These are phyloP conservation scores for Colletotrichum orchidophilum DNA, from an alignment of 2,329 filamentous ascomycete species.

Conservation along the genomic window DNA sequence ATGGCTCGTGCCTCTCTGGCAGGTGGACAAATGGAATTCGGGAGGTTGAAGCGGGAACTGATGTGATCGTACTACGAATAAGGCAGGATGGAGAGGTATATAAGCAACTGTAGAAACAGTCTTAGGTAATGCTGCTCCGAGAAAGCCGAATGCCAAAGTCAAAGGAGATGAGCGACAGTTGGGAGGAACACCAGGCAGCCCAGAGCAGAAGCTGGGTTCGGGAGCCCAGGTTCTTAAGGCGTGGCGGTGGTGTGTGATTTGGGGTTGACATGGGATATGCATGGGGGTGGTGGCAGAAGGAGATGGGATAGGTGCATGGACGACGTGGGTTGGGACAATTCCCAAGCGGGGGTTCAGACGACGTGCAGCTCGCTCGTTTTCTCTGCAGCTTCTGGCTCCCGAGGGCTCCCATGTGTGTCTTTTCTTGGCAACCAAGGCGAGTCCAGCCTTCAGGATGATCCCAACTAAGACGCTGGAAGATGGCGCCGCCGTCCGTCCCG, in stretches of 20 bases:
- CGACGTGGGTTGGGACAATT: conserved; percentile 13
- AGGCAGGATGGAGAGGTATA: conserved; percentile 1
- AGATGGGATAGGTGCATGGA: conserved; percentile 27
- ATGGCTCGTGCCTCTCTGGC: conserved; percentile 27
- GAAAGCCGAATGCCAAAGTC: neutral
- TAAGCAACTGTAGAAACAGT: conserved; percentile 13
- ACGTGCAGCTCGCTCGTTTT: conserved; percentile 24
- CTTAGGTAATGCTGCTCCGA: conserved; percentile 1
- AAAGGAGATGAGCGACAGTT: conserved; percentile 16
- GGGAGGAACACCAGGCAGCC: conserved; percentile 6
- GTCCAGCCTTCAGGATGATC: conserved; percentile 4
- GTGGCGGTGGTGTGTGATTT: conserved; percentile 25
- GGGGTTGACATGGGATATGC: conserved; percentile 26
- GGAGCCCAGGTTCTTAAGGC: conserved; percentile 33
- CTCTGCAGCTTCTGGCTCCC: conserved; percentile 25
- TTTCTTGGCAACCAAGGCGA: conserved; percentile 14
- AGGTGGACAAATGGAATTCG: conserved; percentile 16
- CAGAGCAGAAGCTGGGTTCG: conserved; percentile 28
- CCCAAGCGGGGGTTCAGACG: conserved; percentile 11
- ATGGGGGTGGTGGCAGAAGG: conserved; percentile 20
- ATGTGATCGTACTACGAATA: neutral
- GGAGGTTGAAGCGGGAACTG: neutral
- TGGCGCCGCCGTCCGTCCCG: conserved; percentile 15
- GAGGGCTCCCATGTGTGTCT: neutral
- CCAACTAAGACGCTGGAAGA: conserved; percentile 3